A percentile compares a stretch with the other conserved stretches of the same genome.
phyloP scores from a whole-genome alignment of 306 rosid genomes.

The Vicia villosa region DNA sequence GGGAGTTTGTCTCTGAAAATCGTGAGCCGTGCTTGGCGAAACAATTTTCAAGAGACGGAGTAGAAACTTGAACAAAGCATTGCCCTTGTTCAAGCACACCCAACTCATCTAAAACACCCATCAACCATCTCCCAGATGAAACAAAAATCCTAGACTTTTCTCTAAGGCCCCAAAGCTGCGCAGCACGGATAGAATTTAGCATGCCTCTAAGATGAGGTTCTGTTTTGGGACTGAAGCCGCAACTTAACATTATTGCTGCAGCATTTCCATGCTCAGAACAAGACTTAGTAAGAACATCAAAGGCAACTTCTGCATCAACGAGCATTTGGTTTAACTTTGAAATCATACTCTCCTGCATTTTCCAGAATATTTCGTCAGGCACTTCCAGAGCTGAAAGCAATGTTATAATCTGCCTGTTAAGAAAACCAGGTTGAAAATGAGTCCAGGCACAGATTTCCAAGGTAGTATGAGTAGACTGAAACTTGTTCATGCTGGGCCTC shows the following conservation, averaged over 20 bases:
- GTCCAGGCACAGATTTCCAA: slow-evolving; percentile 92
- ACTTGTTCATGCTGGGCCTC: slow-evolving; percentile 80
- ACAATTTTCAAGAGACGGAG: slow-evolving; percentile 70
- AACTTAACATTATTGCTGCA: slow-evolving; percentile 91
- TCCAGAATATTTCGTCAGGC: slow-evolving; percentile 68
- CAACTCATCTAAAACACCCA: slow-evolving; percentile 84
- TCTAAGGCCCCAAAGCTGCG: slow-evolving; percentile 83
- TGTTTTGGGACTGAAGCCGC: slow-evolving; percentile 74
- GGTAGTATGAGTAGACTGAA: slow-evolving; percentile 52
- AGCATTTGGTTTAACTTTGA: slow-evolving; percentile 61
- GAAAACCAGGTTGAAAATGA: slow-evolving; percentile 86
- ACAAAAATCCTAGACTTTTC: slow-evolving; percentile 89
- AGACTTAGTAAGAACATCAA: slow-evolving; percentile 74
- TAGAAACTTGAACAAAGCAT: slow-evolving; percentile 81
- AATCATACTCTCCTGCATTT: slow-evolving; percentile 80
- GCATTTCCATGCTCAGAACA: slow-evolving; percentile 85
- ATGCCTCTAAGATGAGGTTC: slow-evolving; percentile 95
- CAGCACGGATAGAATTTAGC: slow-evolving; percentile 72
- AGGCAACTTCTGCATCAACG: slow-evolving; percentile 63
- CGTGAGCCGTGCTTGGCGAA: slow-evolving; percentile 82
- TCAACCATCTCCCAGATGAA: slow-evolving; percentile 79
- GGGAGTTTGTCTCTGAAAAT: slow-evolving; percentile 55
- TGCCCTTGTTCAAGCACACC: slow-evolving; percentile 77
- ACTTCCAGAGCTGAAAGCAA: slow-evolving; percentile 68
- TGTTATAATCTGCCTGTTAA: slow-evolving; percentile 81